Base-by-base conservation (phyloP, 805 yeast genomes). In the Candida glaebosa region DNA sequence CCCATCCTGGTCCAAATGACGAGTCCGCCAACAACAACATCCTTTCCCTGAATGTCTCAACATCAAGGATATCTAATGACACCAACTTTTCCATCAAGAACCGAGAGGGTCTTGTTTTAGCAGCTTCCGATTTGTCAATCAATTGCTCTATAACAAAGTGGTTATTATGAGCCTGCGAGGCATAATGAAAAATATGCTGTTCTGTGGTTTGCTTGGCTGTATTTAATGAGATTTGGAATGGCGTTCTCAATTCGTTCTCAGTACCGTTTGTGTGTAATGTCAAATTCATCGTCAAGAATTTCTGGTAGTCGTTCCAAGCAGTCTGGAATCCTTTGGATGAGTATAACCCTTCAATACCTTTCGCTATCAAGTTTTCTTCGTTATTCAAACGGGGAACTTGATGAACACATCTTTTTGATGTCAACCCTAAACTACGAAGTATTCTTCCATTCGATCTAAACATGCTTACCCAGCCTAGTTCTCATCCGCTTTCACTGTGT, bases 111-210 rank as follows among this genome's bases (percentile, higher is more conserved):
- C 55, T 50, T 12, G 73, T 64, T 24, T 52, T 42, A 26, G 49
- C 38, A 4, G 73, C 73, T 32, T 51, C 57, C 3, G 54, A 41
- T 42, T 56, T 55, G 36, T 61, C 59, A 9, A 64, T 50, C 36
- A 82, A 65, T 54, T 84, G 85, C 60, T 84, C 79, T 56, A 89
- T 81, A 54, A 85, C 88, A 38, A 93, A 73, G 65, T 91, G 99
- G 68, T 93, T 93, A 66, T 89, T 90, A 67, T 86, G 91, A 2
- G 89, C 82, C 59, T 86, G 95, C 3, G 96, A 86, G 2, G 98
- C 97, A 56, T 75, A 79, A 65, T 90, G 93, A 73, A 83, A 90
- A n/a, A 78, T 63, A 41, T 78, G 77, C 25, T 89, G 82, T 52
- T 78, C 77, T 22, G 80, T 77, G 22, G 85, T 71, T 47, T 79